Base-by-base conservation (phyloP, 2,329 filamentous ascomycete genomes). In the Talaromyces sp. region DNA sequence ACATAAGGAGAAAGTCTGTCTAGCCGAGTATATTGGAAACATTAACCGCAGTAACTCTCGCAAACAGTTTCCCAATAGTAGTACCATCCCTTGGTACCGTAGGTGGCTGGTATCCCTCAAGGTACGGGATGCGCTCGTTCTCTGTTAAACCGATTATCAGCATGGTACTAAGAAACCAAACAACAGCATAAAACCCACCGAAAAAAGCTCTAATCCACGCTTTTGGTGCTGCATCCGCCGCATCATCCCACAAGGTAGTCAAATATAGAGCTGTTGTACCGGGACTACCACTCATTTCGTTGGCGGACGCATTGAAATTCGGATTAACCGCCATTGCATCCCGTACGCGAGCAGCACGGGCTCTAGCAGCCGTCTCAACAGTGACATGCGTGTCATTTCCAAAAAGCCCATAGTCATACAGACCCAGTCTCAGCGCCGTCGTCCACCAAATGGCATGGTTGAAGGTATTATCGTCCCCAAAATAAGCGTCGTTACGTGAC, bases 401-500 rank as follows among this genome's bases (percentile, higher is more conserved):
- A 15, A 19, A 22, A 8, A 51, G 3, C 1, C 53, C 53, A 53
- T 27, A 49, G 3, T 64, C 43, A 31, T 60, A 64, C 25, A 64
- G 31, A 59, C 54, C 43, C 1, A 64, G 62, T 25, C 29, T 64
- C 4, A 59, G 40, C 19, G 62, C 62, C 2, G 47, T 58, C 19
- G 53, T 59, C 40, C 27, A 22, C 54, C 62, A 64, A 25, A 64
- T 64, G 10, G 19, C 19, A 10, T 47, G 54, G 6, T 64, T 40
- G 8, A 64, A 64, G 45, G 29, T 45, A 17, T 58, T 25, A 43
- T 65, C 72, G 66, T 78, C 70, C 25, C 77, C 75, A 31, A 74
- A 70, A 63, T 69, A 74, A 49, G 70, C 72, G 63, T 79, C 76
- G 15, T 72, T 68, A 29, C 77, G 71, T 25, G 70, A 74, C 34